A percentile compares a stretch with the other conserved stretches of the same genome.
These are phyloP conservation scores for Leishmania mexicana DNA, from an alignment of 208 protist genomes.

Conservation along the genomic window DNA sequence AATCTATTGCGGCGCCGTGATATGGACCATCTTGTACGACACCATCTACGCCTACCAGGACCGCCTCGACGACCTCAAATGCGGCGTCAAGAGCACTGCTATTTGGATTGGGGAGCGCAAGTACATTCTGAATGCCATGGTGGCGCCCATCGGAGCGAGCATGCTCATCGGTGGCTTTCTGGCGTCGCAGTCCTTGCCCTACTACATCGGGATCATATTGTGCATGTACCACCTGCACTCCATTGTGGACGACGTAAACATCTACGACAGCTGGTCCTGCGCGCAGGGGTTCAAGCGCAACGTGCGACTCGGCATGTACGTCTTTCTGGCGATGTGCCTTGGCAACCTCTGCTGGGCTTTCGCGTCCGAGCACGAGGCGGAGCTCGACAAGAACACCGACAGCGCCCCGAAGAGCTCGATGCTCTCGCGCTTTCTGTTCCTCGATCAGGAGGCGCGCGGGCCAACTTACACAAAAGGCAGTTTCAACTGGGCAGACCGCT, in stretches of 20 bases:
- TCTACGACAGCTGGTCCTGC: constrained; percentile 87
- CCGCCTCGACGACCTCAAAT: constrained; percentile 72
- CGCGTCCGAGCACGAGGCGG: constrained; percentile 69
- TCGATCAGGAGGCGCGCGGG: constrained; percentile 39
- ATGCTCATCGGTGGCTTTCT: constrained; percentile 65
- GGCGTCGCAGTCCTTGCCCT: constrained; percentile 75
- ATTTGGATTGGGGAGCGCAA: constrained; percentile 85
- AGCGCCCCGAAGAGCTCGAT: constrained; percentile 29
- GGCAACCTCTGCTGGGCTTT: constrained; percentile 82
- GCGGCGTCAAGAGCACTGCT: constrained; percentile 82
- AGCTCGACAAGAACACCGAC: constrained; percentile 53
- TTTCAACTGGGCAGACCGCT: constrained; percentile 78
- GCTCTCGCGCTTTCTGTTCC: constrained; percentile 59
- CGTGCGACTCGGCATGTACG: constrained; percentile 63
- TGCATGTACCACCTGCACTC: constrained; percentile 69
- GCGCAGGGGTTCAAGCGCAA: constrained; percentile 65
- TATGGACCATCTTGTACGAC: constrained; percentile 85
- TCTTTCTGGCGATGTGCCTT: constrained; percentile 72
- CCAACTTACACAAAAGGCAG: constrained; percentile 42
- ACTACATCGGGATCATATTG: constrained; percentile 61
- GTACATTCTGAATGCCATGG: constrained; percentile 68
- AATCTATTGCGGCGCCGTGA: constrained; percentile 66
- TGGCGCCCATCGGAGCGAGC: constrained; percentile 46
- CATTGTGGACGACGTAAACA: constrained; percentile 88
- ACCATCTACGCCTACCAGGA: constrained; percentile 90